Conservation (phyloP, 2,329 filamentous ascomycete species). For the Trichoderma pleuroti region DNA sequence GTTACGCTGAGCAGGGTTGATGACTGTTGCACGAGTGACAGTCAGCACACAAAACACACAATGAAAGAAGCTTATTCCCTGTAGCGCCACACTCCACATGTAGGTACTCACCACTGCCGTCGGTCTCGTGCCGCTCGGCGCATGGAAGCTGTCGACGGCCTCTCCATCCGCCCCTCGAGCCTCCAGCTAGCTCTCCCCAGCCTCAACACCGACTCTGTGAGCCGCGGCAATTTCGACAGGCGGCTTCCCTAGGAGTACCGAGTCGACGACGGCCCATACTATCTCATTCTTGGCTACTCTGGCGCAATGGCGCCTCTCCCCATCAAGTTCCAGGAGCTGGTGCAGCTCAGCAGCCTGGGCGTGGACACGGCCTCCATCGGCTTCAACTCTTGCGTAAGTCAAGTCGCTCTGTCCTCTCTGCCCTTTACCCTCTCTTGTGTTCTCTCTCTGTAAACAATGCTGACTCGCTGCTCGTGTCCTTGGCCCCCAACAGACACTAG, state of each 20-base stretch:
- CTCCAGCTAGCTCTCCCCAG: conserved; percentile 14
- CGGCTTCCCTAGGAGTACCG: conserved; percentile 22
- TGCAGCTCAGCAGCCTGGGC: conserved; percentile 58
- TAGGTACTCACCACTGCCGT: conserved; percentile 57
- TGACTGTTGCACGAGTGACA: conserved; percentile 43
- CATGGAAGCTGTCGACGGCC: conserved; percentile 37
- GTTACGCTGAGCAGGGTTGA: conserved; percentile 68
- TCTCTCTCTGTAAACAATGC: neutral
- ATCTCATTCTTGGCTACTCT: conserved; percentile 25
- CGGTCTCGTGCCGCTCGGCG: conserved; percentile 48
- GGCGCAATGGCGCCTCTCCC: conserved; percentile 66
- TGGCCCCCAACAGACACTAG: conserved; percentile 70
- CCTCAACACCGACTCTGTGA: conserved; percentile 22
- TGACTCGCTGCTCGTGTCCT: neutral
- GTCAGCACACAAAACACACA: neutral
- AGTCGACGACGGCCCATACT: conserved; percentile 20
- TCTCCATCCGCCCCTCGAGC: conserved; percentile 26
- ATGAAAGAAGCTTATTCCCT: neutral
- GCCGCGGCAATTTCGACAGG: conserved; percentile 26
- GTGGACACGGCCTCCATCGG: conserved; percentile 57
- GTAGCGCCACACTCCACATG: conserved; percentile 13
- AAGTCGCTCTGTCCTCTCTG: neutral
- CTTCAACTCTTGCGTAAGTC: conserved; percentile 74
- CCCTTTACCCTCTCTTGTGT: neutral
- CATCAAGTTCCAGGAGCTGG: conserved; percentile 90